Evolutionary conservation across 345 rosid species (phyloP).

Genomic region (Ceriops zippeliana): DNA sequence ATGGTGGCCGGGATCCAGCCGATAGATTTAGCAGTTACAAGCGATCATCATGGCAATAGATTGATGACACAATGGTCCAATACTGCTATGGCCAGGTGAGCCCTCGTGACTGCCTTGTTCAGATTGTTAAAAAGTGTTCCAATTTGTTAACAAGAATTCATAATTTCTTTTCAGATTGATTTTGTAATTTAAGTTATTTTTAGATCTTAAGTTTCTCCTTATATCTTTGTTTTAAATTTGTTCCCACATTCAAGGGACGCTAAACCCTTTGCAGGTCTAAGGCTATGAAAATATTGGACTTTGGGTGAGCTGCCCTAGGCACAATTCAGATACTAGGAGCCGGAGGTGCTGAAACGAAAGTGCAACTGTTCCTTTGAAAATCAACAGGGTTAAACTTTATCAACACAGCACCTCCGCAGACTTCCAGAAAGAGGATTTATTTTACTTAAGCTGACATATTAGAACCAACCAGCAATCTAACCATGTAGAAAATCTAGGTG

Average conservation of each 20-base stretch:
- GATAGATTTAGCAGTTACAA: constrained; percentile 38
- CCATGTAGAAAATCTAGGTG: neutral
- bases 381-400: neutral
- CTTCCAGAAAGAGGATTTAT: neutral
- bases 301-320: neutral
- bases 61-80: neutral
- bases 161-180: neutral
- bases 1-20: constrained; percentile 68
- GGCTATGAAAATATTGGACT: neutral
- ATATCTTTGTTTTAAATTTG: neutral
- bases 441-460: neutral
- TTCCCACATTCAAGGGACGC: neutral
- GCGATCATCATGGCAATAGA: constrained; percentile 66
- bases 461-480: neutral
- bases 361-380: neutral
- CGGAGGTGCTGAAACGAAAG: neutral
- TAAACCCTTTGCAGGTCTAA: neutral
- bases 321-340: neutral
- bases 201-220: neutral
- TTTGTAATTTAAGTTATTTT: neutral
- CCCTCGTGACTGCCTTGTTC: too few relatives aligned
- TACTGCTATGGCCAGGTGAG: neutral
- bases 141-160: too few relatives aligned
- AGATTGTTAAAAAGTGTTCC: too few relatives aligned
- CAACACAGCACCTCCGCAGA: neutral